Evolutionary conservation across 805 yeast species (phyloP).

Genomic region (Yamadazyma takamatsuzukensis): DNA sequence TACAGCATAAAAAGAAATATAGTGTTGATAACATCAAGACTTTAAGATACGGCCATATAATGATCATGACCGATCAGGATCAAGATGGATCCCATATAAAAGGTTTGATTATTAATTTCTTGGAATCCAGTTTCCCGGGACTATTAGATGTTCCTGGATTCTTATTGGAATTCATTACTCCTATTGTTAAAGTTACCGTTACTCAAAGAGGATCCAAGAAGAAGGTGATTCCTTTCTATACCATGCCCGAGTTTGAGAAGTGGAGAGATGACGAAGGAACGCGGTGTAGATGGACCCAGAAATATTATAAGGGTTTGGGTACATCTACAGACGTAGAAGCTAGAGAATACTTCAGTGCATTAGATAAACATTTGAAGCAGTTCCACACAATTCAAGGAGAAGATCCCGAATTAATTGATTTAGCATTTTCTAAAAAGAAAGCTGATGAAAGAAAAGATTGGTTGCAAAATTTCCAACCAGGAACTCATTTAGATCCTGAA

Average conservation of each 20-base stretch:
- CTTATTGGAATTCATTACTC: slow-evolving; percentile 90
- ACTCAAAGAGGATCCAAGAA: slow-evolving; percentile 51
- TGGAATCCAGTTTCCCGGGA: slow-evolving; percentile 94
- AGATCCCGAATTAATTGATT: slow-evolving; percentile 75
- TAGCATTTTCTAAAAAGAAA: slow-evolving; percentile 90
- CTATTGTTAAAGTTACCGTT: slow-evolving; percentile 87
- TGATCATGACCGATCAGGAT: slow-evolving; percentile 99
- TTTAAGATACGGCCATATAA: slow-evolving; percentile 89
- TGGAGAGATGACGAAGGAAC: slow-evolving; percentile 88
- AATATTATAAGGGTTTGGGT: slow-evolving; percentile 98
- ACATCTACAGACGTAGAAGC: slow-evolving; percentile 82
- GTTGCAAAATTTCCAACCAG: slow-evolving; percentile 88
- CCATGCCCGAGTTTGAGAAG: slow-evolving; percentile 91
- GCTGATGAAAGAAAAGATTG: slow-evolving; percentile 98
- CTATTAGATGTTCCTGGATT: slow-evolving; percentile 87
- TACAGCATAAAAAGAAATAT: slow-evolving; percentile 87
- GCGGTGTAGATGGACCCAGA: slow-evolving; percentile 78
- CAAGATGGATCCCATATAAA: slow-evolving; percentile 98
- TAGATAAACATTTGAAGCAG: slow-evolving; percentile 80
- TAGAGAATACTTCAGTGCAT: slow-evolving; percentile 80
- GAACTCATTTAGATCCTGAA: slow-evolving; percentile 84
- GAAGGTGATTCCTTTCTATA: slow-evolving; percentile 71
- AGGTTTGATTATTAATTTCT: slow-evolving; percentile 88
- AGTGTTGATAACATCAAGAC: slow-evolving; percentile 56
- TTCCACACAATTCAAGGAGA: slow-evolving; percentile 78